Conservation (phyloP, 2,329 filamentous ascomycete genomes). For the Claviceps humidiphila region DNA sequence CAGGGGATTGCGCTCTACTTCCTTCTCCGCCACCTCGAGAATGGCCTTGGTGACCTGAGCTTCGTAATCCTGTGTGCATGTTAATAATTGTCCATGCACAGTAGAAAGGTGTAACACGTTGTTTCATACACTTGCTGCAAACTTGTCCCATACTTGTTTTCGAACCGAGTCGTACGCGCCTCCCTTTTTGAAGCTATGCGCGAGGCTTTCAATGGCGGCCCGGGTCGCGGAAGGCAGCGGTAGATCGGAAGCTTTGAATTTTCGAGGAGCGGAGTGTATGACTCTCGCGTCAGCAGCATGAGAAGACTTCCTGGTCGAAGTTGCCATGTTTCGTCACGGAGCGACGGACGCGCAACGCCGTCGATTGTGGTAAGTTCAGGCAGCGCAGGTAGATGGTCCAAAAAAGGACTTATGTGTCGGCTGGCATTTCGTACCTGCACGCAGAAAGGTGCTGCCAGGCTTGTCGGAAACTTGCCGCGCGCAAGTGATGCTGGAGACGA, state of each 20-base stretch:
- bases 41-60: conserved; percentile 52
- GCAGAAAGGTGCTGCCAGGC: neutral
- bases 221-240: conserved; percentile 62
- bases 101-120: neutral
- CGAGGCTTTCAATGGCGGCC: conserved; percentile 58
- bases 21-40: conserved; percentile 55
- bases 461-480: neutral
- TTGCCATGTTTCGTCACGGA: conserved; percentile 11
- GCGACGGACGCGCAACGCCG: neutral
- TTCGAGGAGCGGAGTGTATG: conserved; percentile 20
- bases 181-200: conserved; percentile 78
- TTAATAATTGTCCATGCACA: neutral
- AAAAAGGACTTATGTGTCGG: neutral
- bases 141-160: conserved; percentile 65
- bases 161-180: conserved; percentile 69
- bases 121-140: conserved; percentile 49
- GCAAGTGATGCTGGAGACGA: neutral
- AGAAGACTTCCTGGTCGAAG: conserved; percentile 13
- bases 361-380: neutral
- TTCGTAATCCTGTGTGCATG: conserved; percentile 48
- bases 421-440: neutral
- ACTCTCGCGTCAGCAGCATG: conserved; percentile 9
- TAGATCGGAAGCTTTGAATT: conserved; percentile 62
- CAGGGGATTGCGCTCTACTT: conserved; percentile 61
- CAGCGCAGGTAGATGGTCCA: neutral